phyloP scores from a whole-genome alignment of 352 stramenopile species.

The Globisporangium echinulatum region DNA sequence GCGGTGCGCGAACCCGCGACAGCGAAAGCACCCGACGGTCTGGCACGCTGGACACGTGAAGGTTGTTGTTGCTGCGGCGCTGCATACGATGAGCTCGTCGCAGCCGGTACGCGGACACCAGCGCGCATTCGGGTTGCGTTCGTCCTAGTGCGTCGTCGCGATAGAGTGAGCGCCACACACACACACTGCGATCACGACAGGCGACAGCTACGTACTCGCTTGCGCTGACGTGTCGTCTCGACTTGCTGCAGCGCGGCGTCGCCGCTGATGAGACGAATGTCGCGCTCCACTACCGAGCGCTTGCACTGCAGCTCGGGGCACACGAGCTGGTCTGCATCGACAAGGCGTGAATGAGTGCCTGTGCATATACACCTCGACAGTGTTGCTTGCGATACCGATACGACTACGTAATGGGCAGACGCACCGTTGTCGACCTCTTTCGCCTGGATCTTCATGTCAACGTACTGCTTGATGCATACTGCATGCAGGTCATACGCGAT shows the following conservation, averaged over 20 bases:
- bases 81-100: slow-evolving; percentile 61
- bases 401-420: background rate
- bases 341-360: background rate
- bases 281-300: slow-evolving; percentile 23
- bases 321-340: slow-evolving; percentile 39
- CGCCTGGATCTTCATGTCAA: slow-evolving; percentile 49
- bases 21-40: slow-evolving; percentile 53
- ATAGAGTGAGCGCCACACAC: too few relatives aligned
- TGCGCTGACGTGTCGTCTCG: slow-evolving; percentile 35
- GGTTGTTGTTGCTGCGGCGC: slow-evolving; percentile 12
- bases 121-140: slow-evolving; percentile 65
- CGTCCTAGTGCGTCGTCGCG: slow-evolving; percentile 23
- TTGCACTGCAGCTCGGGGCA: slow-evolving; percentile 56
- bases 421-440: slow-evolving; percentile 59
- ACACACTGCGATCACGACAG: too few relatives aligned
- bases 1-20: slow-evolving; percentile 39
- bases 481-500: background rate
- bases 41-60: slow-evolving; percentile 63
- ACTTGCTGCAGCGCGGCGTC: slow-evolving; percentile 18
- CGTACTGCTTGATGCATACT: slow-evolving; percentile 48
- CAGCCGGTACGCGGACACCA: slow-evolving; percentile 58
- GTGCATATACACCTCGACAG: slow-evolving; percentile 10
- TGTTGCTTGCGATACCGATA: background rate
- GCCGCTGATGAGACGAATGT: slow-evolving; percentile 30
- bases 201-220: slow-evolving; percentile 29